Evolutionary conservation across 192 early-diverging fungal species (phyloP).

Genomic region (Linnemannia zychae): DNA sequence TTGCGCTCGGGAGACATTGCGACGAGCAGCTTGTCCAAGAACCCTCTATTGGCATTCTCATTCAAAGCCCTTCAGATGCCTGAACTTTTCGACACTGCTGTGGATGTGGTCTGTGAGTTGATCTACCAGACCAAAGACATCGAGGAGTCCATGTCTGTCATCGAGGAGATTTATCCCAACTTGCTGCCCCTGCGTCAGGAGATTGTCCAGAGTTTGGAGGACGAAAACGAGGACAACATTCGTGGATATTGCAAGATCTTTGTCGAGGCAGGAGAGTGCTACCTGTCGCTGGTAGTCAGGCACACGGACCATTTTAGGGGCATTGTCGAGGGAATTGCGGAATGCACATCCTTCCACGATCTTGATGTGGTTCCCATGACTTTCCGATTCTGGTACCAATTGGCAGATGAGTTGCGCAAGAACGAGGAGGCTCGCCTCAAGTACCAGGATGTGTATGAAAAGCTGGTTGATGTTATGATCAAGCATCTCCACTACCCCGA

Average conservation of each 20-base stretch:
- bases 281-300: slow-evolving; percentile 77
- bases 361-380: slow-evolving; percentile 92
- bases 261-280: slow-evolving; percentile 92
- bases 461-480: slow-evolving; percentile 87
- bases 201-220: slow-evolving; percentile 61
- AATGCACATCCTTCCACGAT: slow-evolving; percentile 84
- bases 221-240: slow-evolving; percentile 85
- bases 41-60: slow-evolving; percentile 75
- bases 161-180: slow-evolving; percentile 73
- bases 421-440: slow-evolving; percentile 63
- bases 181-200: slow-evolving; percentile 63
- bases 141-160: slow-evolving; percentile 65
- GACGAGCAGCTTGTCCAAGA: slow-evolving; percentile 69
- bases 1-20: slow-evolving; percentile 84
- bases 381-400: slow-evolving; percentile 90
- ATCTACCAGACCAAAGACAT: slow-evolving; percentile 77
- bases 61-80: slow-evolving; percentile 81
- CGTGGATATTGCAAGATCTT: slow-evolving; percentile 90
- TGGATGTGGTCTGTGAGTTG: slow-evolving; percentile 88
- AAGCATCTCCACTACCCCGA: slow-evolving; percentile 90
- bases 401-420: slow-evolving; percentile 74
- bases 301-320: slow-evolving; percentile 76
- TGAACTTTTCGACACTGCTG: slow-evolving; percentile 85
- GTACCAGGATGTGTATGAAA: slow-evolving; percentile 75
- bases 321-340: slow-evolving; percentile 86